phyloP scores from a whole-genome alignment of 1,139 yeast species.

The Candida glucosophila region DNA sequence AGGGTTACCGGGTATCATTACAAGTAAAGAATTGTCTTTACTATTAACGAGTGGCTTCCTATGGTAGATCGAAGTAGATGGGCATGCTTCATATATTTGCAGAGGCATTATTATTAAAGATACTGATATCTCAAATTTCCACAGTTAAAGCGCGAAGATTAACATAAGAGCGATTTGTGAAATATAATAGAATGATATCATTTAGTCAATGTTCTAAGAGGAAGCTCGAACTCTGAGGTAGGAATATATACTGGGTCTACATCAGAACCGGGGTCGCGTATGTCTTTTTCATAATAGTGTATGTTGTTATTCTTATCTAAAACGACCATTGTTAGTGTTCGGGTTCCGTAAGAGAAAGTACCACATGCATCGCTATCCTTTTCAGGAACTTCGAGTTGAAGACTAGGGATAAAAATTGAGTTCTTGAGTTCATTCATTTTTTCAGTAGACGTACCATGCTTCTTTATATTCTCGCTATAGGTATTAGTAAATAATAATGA shows the following conservation, averaged over 20 bases:
- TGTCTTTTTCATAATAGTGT: constrained; percentile 31
- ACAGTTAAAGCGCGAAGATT: no score
- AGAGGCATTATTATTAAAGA: no score
- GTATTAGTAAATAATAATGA: constrained; percentile 42
- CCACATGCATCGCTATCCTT: constrained; percentile 16
- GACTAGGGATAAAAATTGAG: constrained; percentile 68
- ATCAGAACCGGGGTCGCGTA: constrained; percentile 11
- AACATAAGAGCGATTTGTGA: no score
- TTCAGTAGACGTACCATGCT: constrained; percentile 15
- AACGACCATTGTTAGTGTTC: constrained; percentile 78
- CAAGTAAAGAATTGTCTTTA: constrained; percentile 16
- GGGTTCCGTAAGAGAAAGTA: constrained; percentile 61
- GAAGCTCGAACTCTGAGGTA: not conserved
- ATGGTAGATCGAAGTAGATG: constrained; percentile 19
- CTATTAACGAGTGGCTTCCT: constrained; percentile 8
- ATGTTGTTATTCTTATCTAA: constrained; percentile 41
- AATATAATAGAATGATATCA: no score
- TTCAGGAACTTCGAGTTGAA: constrained; percentile 20
- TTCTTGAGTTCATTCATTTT: constrained; percentile 39
- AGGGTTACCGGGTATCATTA: constrained; percentile 63
- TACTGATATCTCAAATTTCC: no score
- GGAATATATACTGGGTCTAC: not conserved
- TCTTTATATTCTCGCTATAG: constrained; percentile 20
- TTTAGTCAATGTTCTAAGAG: not conserved
- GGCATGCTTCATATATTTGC: not conserved